Conservation (phyloP, 345 rosid species). For the Eucalyptus coolabah region DNA sequence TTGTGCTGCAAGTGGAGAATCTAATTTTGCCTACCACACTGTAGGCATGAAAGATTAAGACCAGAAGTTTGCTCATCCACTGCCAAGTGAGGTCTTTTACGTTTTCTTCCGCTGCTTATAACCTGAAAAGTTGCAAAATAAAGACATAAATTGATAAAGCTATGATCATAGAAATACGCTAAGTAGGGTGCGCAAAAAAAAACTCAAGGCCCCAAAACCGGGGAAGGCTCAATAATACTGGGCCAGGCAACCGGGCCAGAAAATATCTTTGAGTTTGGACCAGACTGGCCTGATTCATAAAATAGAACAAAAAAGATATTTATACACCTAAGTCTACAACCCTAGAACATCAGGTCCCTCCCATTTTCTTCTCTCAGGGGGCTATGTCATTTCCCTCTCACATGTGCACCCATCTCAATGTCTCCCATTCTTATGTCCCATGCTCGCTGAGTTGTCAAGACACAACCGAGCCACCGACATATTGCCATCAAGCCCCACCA, state of each 20-base stretch:
- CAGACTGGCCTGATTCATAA: neutral
- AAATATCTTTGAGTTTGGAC: neutral
- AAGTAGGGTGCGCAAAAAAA: neutral
- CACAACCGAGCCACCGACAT: neutral
- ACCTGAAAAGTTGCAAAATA: constrained; percentile 25
- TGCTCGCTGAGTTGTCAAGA: neutral
- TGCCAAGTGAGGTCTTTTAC: constrained; percentile 22
- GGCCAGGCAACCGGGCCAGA: neutral
- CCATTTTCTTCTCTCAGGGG: neutral
- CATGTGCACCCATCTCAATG: neutral
- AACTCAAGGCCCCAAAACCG: neutral
- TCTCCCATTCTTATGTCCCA: neutral
- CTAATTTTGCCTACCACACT: constrained; percentile 52
- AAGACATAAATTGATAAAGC: neutral
- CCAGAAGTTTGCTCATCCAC: constrained; percentile 27
- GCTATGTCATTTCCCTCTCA: neutral
- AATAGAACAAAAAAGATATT: neutral
- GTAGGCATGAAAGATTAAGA: constrained; percentile 44
- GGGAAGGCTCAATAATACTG: neutral
- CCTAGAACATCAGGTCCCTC: neutral
- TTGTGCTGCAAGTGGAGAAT: neutral
- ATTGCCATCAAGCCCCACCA: neutral
- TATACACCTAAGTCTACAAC: neutral
- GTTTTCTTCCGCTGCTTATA: constrained; percentile 42
- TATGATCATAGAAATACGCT: neutral